A percentile compares a stretch with the other conserved stretches of the same genome.
Evolutionary conservation across 352 stramenopile genomes (phyloP).

Genomic region (Sclerospora graminicola): DNA sequence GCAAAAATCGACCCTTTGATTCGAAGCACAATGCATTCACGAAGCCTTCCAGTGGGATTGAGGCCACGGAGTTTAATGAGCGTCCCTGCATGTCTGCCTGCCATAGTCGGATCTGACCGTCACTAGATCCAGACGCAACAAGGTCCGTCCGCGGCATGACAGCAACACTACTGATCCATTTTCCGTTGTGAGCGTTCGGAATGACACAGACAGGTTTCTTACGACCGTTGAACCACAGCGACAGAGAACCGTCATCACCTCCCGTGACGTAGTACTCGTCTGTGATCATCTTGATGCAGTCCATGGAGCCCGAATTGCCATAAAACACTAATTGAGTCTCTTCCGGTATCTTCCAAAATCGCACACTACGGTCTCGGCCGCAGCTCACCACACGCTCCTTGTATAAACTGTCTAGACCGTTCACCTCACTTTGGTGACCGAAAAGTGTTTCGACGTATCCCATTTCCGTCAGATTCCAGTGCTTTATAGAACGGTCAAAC

Average conservation of each 20-base stretch:
- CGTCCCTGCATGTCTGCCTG: conserved; percentile 66
- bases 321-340: conserved; percentile 93
- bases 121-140: conserved; percentile 83
- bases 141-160: conserved; percentile 87
- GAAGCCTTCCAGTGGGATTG: conserved; percentile 63
- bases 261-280: conserved; percentile 91
- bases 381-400: conserved; percentile 87
- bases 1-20: conserved; percentile 76
- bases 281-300: conserved; percentile 87
- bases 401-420: conserved; percentile 84
- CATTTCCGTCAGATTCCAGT: conserved; percentile 94
- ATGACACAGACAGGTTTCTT: conserved; percentile 89
- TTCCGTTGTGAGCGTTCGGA: conserved; percentile 77
- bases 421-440: conserved; percentile 86
- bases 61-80: conserved; percentile 49
- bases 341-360: conserved; percentile 93
- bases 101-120: conserved; percentile 90
- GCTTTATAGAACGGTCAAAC: conserved; percentile 88
- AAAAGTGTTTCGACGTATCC: conserved; percentile 94
- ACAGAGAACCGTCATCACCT: conserved; percentile 83
- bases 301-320: conserved; percentile 84
- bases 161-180: conserved; percentile 86
- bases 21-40: conserved; percentile 73
- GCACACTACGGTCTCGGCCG: conserved; percentile 86
- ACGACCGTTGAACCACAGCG: conserved; percentile 88